A percentile compares a stretch with the other conserved stretches of the same genome.
phyloP scores from a whole-genome alignment of 345 rosid species.

The Gossypium raimondii region DNA sequence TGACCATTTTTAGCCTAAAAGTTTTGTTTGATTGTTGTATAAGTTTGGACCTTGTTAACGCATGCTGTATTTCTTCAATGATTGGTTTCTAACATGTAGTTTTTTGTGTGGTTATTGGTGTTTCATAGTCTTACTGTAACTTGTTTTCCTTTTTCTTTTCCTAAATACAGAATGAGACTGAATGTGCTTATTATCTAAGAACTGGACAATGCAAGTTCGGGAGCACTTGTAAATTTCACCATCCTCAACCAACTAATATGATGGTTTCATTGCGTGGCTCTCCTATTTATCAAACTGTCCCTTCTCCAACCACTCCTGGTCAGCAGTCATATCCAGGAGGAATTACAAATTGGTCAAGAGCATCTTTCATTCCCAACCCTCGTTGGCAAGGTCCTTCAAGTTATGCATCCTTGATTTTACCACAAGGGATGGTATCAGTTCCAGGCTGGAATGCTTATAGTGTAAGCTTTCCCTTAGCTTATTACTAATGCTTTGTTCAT shows the following conservation, averaged over 20 bases:
- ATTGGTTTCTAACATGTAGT: background rate
- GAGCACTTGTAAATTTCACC: slow-evolving; percentile 89
- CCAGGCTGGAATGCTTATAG: slow-evolving; percentile 92
- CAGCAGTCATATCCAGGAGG: slow-evolving; percentile 78
- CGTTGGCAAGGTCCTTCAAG: slow-evolving; percentile 95
- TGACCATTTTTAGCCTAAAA: background rate
- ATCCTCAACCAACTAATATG: slow-evolving; percentile 84
- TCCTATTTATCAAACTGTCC: slow-evolving; percentile 64
- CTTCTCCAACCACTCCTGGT: slow-evolving; percentile 61
- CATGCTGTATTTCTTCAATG: background rate
- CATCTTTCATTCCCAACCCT: slow-evolving; percentile 85
- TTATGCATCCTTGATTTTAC: slow-evolving; percentile 68
- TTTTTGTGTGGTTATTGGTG: background rate
- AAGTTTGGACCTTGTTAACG: background rate
- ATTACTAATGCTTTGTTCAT: background rate
- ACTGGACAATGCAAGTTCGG: slow-evolving; percentile 98
- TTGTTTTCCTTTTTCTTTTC: background rate
- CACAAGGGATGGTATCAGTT: slow-evolving; percentile 85
- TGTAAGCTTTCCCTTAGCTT: slow-evolving; percentile 37
- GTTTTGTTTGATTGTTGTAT: background rate
- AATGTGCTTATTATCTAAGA: slow-evolving; percentile 88
- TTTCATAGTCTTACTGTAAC: background rate
- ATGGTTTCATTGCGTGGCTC: slow-evolving; percentile 73
- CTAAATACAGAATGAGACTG: slow-evolving; percentile 66
- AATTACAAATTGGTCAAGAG: slow-evolving; percentile 73